phyloP scores from a whole-genome alignment of 1,139 yeast genomes.

The Geotrichum carabidarum region DNA sequence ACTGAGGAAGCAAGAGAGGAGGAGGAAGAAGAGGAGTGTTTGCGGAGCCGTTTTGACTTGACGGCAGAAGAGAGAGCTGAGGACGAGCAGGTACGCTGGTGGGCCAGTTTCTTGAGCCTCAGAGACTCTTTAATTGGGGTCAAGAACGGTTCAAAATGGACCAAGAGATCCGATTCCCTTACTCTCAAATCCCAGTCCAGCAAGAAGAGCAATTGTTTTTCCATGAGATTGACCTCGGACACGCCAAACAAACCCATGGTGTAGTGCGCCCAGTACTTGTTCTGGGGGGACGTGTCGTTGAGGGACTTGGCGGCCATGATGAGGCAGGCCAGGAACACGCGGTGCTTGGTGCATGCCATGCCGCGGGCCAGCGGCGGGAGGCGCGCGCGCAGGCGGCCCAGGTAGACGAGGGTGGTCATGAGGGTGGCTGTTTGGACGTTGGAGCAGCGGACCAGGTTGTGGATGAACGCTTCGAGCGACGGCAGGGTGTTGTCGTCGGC shows the following conservation, averaged over 20 bases:
- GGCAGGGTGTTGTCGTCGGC: constrained; percentile 27
- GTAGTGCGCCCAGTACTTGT: constrained; percentile 92
- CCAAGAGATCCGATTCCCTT: constrained; percentile 60
- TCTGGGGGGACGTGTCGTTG: constrained; percentile 90
- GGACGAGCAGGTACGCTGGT: not conserved
- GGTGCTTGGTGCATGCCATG: constrained; percentile 87
- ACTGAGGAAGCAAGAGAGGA: not conserved
- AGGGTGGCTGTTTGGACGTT: constrained; percentile 93
- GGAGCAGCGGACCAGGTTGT: constrained; percentile 65
- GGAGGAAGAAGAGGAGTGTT: constrained; percentile 14
- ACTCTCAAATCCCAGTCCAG: constrained; percentile 80
- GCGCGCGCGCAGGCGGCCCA: constrained; percentile 66
- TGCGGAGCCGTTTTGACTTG: not conserved
- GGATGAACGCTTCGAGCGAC: constrained; percentile 60
- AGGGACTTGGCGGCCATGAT: constrained; percentile 85
- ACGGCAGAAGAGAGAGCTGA: not conserved
- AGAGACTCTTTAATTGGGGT: constrained; percentile 54
- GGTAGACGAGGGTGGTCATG: constrained; percentile 83
- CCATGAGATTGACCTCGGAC: constrained; percentile 84
- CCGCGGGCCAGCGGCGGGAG: constrained; percentile 89
- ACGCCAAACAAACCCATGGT: constrained; percentile 75
- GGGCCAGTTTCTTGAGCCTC: not conserved
- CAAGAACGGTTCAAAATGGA: constrained; percentile 69
- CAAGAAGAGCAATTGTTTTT: constrained; percentile 74
- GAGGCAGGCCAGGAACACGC: constrained; percentile 82